These are phyloP conservation scores for Effrenium voratum DNA, from an alignment of 73 alveolate genomes.

Conservation along the genomic window DNA sequence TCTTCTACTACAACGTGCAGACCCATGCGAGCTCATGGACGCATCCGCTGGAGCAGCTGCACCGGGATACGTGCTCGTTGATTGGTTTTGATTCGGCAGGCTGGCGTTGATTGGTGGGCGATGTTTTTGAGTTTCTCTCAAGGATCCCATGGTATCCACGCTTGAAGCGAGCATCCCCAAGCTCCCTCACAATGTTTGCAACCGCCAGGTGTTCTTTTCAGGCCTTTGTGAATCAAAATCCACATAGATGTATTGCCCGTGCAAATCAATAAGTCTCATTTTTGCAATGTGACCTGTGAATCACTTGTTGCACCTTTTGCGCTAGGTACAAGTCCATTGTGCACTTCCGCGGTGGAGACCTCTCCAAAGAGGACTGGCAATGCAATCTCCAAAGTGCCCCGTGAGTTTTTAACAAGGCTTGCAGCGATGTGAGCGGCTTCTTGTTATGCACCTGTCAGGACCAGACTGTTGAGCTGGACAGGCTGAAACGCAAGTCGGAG, in stretches of 20 bases:
- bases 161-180: not conserved
- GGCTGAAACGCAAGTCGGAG: constrained; percentile 23
- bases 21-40: constrained; percentile 91
- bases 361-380: constrained; percentile 59
- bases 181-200: not conserved
- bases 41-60: constrained; percentile 79
- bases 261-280: too few species aligned
- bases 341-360: constrained; percentile 77
- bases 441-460: constrained; percentile 31
- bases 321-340: constrained; percentile 88
- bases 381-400: too few species aligned
- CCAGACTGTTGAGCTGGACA: constrained; percentile 76
- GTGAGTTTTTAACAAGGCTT: too few species aligned
- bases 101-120: too few species aligned
- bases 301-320: too few species aligned
- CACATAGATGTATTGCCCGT: too few species aligned
- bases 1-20: constrained; percentile 93
- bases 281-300: too few species aligned
- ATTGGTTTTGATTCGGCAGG: too few species aligned
- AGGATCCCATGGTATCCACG: too few species aligned
- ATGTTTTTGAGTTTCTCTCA: not conserved
- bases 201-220: too few species aligned
- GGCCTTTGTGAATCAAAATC: too few species aligned
- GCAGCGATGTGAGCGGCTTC: too few species aligned
- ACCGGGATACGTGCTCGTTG: constrained; percentile 79